Evolutionary conservation across 192 early-diverging fungal genomes (phyloP).

Genomic region (Coemansia sp.): DNA sequence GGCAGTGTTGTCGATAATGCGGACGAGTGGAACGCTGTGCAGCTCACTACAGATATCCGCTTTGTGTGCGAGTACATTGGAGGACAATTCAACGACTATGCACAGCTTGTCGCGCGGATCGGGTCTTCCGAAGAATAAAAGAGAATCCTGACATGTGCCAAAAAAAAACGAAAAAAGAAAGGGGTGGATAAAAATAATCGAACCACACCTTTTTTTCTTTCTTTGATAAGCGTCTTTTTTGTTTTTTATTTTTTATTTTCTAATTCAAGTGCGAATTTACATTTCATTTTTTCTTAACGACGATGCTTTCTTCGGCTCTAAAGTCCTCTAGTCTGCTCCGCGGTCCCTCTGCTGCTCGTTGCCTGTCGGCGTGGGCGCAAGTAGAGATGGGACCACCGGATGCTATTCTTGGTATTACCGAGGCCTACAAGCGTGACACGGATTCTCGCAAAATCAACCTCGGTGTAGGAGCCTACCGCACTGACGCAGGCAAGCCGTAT

Average conservation of each 20-base stretch:
- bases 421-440: constrained; percentile 91
- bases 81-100: neutral
- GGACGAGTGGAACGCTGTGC: constrained; percentile 35
- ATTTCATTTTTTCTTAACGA: neutral
- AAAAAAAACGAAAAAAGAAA: neutral
- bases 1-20: neutral
- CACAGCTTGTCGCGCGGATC: neutral
- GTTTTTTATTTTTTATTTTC: neutral
- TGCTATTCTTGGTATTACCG: constrained; percentile 86
- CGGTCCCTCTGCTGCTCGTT: constrained; percentile 6
- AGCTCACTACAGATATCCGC: constrained; percentile 29
- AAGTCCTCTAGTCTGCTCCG: constrained; percentile 13
- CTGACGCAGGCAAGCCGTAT: constrained; percentile 90
- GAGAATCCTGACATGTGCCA: neutral
- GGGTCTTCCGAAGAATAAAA: neutral
- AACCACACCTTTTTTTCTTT: neutral
- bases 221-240: constrained; percentile 7
- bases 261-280: neutral
- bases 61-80: constrained; percentile 16
- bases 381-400: constrained; percentile 69
- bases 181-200: neutral
- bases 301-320: constrained; percentile 24
- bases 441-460: constrained; percentile 97
- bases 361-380: constrained; percentile 33
- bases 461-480: constrained; percentile 97